Base-by-base conservation (phyloP, 768 basidiomycete genomes). In the Boletus pseudo-olivaceus region DNA sequence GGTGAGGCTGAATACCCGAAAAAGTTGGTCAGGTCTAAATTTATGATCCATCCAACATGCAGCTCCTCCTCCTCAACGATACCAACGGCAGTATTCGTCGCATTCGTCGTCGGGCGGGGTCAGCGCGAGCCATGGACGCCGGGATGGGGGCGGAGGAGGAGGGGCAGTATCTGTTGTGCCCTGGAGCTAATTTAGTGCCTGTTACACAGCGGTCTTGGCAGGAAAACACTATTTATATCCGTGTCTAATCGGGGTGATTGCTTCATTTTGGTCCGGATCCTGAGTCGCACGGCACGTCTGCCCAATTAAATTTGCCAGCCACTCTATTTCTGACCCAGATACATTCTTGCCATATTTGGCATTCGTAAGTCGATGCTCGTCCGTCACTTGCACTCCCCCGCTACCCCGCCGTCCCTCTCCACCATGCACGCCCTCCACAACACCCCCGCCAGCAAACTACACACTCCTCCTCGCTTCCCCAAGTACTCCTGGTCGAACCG, bases 1-100 rank as follows among this genome's bases (percentile, higher is more conserved):
- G 53, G 67, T 61, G 70, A 73, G 70, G 70, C 70, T 67, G 63
- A 68, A 56, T 59, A 63, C 55, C 67, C 67, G 70, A 72, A 59
- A 47, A 43, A 47, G 53, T 56, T 47, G 49, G 44, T 53, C 53
- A 34, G 37, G 20, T 51, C 66, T 60, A 65, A 44, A 58, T 65
- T 65, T 69, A 51, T 9, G 48, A 51, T 26, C 47, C 5, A 39
- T 23, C 23, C 23, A 4, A 34, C 51, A 19, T 45, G 51, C 41
- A 49, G 42, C 2, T 14, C 34, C 30, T 42, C 23, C 34, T 26
- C 19, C 12, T 12, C n/a, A 4, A 19, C 32, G 4, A 5, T 26
- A 11, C 7, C 33, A 12, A 8, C 40, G 12, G 6, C 42, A 15
- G 8, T 14, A 17, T 4, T 7, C 11, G 5, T 19, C 32, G 20